Evolutionary conservation across 2,329 filamentous ascomycete genomes (phyloP).

Genomic region (Penicillium capsulatum): DNA sequence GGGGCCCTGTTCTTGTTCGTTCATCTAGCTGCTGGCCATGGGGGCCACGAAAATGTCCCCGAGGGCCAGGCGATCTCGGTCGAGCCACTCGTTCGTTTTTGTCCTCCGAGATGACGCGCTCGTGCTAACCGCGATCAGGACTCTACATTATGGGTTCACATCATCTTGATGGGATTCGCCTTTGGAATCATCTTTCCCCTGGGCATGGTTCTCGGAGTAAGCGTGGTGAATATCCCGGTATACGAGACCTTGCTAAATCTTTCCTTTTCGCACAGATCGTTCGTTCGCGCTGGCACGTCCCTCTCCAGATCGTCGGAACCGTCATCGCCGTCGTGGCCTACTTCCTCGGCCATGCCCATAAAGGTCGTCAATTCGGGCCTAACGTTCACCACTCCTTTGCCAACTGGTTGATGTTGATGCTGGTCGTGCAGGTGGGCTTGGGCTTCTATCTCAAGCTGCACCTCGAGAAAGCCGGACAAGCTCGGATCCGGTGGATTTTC

Average conservation of each 20-base stretch:
- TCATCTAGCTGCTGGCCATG: conserved; percentile 44
- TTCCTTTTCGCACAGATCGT: conserved; percentile 58
- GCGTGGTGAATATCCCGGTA: conserved; percentile 26
- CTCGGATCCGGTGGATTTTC: conserved; percentile 66
- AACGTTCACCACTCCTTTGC: conserved; percentile 83
- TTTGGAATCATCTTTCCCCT: conserved; percentile 91
- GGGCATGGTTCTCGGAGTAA: conserved; percentile 90
- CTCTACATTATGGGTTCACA: conserved; percentile 86
- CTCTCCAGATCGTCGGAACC: conserved; percentile 72
- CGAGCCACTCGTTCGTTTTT: conserved; percentile 64
- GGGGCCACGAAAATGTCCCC: conserved; percentile 57
- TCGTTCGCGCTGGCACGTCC: conserved; percentile 91
- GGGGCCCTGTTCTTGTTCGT: conserved; percentile 26
- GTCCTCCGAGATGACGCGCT: conserved; percentile 13
- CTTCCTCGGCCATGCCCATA: conserved; percentile 85
- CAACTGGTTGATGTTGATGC: conserved; percentile 71
- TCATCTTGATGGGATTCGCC: conserved; percentile 77
- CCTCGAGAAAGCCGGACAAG: conserved; percentile 77
- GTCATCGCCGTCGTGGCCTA: conserved; percentile 76
- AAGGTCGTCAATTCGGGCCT: conserved; percentile 75
- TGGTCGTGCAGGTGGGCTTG: conserved; percentile 70
- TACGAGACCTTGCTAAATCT: neutral
- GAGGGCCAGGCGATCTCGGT: conserved; percentile 65
- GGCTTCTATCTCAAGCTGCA: conserved; percentile 88
- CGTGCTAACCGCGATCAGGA: conserved; percentile 49